Evolutionary conservation across 2,329 filamentous ascomycete genomes (phyloP), one percentile per base, ranked within the genome.

Genomic region (Berkeleyomyces basicola): DNA sequence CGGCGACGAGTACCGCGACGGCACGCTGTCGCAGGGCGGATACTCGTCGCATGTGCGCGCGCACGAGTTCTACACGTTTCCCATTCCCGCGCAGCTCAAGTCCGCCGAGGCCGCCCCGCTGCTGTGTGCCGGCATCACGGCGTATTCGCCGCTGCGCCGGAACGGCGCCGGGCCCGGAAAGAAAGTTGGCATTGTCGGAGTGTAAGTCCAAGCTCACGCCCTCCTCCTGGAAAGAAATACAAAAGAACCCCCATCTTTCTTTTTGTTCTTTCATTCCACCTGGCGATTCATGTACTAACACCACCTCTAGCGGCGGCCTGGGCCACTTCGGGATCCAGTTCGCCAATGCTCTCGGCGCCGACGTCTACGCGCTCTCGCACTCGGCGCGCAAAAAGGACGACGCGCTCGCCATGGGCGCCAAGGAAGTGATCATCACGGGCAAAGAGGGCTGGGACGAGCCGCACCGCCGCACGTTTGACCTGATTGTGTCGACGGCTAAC

Each of bases 91-190:
- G 9, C 81, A 77, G 49, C 78, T 93, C 36, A 69, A 76, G 1
- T 78, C 78, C 44, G 75, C 75, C 55, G 72, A 82, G 49, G 87
- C 85, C 0, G 88, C 87, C 0, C 87, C 87, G 1, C 89, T 90
- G 85, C 79, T 93, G 65, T 95, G 89, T 71, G 89, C 87, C 9
- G 89, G 89, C 63, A 77, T 92, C 46, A 93, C 89, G 0, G 82
- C 83, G 53, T 95, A 85, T 75, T 85, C 81, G 58, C 89, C 88
- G 0, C 78, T 95, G 1, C 83, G 87, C 64, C 79, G 87, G 58
- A 83, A 89, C 69, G 86, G 85, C 36, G 79, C 79, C 64, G 86
- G 86, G 0, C 85, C 85, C 0, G 87, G 88, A 63, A 88, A 87
- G 76, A 87, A 86, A 74, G 81, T 89, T 36, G 86, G 79, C 43